Conservation (phyloP, 2,329 filamentous ascomycete genomes). For the Drechslerella dactyloides region DNA sequence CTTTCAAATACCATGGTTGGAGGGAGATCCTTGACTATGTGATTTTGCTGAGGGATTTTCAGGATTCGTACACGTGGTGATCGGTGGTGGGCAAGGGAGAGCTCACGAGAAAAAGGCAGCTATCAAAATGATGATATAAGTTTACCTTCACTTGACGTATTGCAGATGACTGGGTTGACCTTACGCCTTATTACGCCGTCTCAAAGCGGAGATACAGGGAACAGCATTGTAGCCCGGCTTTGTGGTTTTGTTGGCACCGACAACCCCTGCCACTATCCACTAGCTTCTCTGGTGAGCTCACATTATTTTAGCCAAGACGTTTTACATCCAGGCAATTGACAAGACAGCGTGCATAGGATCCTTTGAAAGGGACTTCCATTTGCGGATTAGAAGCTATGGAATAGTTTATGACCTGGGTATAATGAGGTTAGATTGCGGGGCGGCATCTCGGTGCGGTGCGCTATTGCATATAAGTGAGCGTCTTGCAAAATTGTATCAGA, state of each 20-base stretch:
- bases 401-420: not conserved
- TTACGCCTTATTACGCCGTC: too few relatives aligned
- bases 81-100: not conserved
- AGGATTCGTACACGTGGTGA: slow-evolving; percentile 39
- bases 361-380: not conserved
- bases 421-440: not conserved
- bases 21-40: not conserved
- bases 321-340: not conserved
- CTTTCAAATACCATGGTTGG: not conserved
- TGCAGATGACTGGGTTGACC: too few relatives aligned
- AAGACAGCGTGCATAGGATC: not conserved
- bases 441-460: not conserved
- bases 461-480: not conserved
- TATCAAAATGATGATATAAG: not conserved
- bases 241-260: not conserved
- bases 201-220: too few relatives aligned
- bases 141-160: too few relatives aligned
- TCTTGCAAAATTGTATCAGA: not conserved
- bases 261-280: not conserved
- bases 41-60: slow-evolving; percentile 42
- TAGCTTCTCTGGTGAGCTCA: not conserved
- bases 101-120: not conserved
- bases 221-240: too few relatives aligned
- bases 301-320: not conserved
- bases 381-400: not conserved